Evolutionary conservation across 768 basidiomycete genomes (phyloP).

Genomic region (Xerocomus spinulosus): DNA sequence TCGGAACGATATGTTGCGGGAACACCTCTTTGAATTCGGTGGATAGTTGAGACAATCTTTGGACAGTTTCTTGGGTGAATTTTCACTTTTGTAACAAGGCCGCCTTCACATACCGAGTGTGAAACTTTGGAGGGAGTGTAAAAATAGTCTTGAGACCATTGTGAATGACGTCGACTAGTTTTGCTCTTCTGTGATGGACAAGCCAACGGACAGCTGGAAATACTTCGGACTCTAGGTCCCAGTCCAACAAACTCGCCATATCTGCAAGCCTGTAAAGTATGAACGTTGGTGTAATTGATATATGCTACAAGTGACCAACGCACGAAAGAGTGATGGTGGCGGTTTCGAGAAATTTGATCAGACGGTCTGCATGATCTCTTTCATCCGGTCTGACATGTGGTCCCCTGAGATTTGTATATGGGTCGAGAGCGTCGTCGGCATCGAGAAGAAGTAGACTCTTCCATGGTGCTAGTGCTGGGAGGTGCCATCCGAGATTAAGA

Average conservation of each 20-base stretch:
- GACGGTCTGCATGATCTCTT: slow-evolving; percentile 59
- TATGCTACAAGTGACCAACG: slow-evolving; percentile 26
- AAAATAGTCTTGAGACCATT: slow-evolving; percentile 77
- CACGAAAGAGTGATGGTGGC: slow-evolving; percentile 75
- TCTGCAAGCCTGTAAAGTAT: slow-evolving; percentile 56
- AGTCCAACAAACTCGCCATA: slow-evolving; percentile 75
- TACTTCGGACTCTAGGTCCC: slow-evolving; percentile 78
- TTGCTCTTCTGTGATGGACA: slow-evolving; percentile 85
- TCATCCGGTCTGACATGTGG: slow-evolving; percentile 63
- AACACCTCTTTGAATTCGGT: slow-evolving; percentile 62
- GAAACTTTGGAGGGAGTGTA: slow-evolving; percentile 61
- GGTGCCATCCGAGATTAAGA: slow-evolving; percentile 64
- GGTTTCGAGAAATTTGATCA: slow-evolving; percentile 71
- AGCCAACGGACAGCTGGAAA: slow-evolving; percentile 91
- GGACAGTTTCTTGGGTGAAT: background rate
- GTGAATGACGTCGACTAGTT: slow-evolving; percentile 84
- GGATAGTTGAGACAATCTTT: slow-evolving; percentile 40
- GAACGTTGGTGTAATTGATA: background rate
- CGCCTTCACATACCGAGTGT: slow-evolving; percentile 48
- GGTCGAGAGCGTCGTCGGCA: slow-evolving; percentile 50
- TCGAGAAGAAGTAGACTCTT: slow-evolving; percentile 82
- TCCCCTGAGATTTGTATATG: slow-evolving; percentile 54
- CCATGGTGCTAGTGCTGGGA: slow-evolving; percentile 82
- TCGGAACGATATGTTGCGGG: slow-evolving; percentile 52
- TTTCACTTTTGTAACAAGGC: background rate